Evolutionary conservation across 2,329 filamentous ascomycete genomes (phyloP), one percentile per base, ranked within the genome.

Genomic region (Cadophora sp.): DNA sequence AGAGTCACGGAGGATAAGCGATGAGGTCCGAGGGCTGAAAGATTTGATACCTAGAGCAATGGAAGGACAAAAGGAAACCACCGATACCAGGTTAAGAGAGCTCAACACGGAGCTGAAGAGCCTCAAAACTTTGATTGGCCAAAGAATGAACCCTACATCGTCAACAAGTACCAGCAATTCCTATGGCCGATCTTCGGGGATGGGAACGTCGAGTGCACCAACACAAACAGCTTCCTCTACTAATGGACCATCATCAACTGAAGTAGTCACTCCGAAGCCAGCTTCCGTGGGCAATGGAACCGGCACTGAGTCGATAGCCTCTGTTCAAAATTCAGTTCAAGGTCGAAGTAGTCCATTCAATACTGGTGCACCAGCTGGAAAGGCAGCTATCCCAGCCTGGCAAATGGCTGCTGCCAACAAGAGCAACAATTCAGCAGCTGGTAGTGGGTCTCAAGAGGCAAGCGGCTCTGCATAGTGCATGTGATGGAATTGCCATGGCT

Each of bases 61-160:
- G 74, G 89, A 96, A 70, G 91, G 91, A 62, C 93, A 97, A 76
- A 95, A 95, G 80, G 92, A 95, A 69, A 85, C 88, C 63, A 93
- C 92, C 30, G 94, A 98, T 76, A 86, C 83, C 71, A 86, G 94
- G 59, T 82, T 99, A 66, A 91, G 89, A 79, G 96, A 98, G 74
- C 87, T 99, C 72, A 92, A 92, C 72, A 87, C 85, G 7, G 96
- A 99, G 80, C 84, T 99, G 74, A 93, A 92, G 83, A 97, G 94
- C 78, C 82, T 99, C 74, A 98, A 97, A 85, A 92, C 92, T 2
- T 83, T 99, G 62, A 88, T 99, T 74, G 82, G 84, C 51, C 87
- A 89, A 78, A 81, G 88, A 68, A 85, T 90, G 84, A 83, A 80
- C 63, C 74, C 81, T 14, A 41, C 70, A 8, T 41, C 69, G 20